phyloP scores from a whole-genome alignment of 768 basidiomycete genomes.

The Porpolomopsis calyptriformis region DNA sequence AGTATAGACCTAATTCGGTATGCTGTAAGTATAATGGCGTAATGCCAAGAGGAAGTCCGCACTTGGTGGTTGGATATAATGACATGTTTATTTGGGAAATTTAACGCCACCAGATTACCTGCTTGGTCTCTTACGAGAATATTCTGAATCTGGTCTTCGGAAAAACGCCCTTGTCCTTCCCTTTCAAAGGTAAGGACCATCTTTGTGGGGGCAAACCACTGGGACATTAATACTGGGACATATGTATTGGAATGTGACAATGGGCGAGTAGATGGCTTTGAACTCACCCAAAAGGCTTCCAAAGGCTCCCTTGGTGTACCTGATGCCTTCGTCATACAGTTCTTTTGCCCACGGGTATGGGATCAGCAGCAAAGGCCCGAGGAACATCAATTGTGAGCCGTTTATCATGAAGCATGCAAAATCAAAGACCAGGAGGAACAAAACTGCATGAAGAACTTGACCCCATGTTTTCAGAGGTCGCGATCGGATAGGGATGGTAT shows the following conservation, averaged over 20 bases:
- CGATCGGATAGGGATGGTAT: conserved; percentile 41
- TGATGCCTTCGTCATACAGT: conserved; percentile 59
- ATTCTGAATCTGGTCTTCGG: conserved; percentile 44
- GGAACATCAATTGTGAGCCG: conserved; percentile 57
- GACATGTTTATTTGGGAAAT: conserved; percentile 70
- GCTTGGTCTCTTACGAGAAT: conserved; percentile 45
- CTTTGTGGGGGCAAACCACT: conserved; percentile 73
- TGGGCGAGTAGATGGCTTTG: not conserved
- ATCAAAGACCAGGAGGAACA: conserved; percentile 50
- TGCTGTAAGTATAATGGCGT: not conserved
- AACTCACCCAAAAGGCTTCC: conserved; percentile 63
- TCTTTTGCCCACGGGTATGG: conserved; percentile 46
- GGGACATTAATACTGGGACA: conserved; percentile 58
- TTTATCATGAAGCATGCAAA: conserved; percentile 61
- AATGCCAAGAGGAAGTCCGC: conserved; percentile 9
- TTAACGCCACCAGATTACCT: conserved; percentile 50
- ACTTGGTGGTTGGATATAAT: conserved; percentile 93
- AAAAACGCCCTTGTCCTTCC: conserved; percentile 54
- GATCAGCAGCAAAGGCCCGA: conserved; percentile 56
- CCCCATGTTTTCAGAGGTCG: conserved; percentile 47
- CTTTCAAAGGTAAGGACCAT: conserved; percentile 66
- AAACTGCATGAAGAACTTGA: conserved; percentile 36
- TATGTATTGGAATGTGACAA: not conserved
- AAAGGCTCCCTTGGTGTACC: conserved; percentile 77
- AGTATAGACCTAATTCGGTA: conserved; percentile 47